Evolutionary conservation across 306 rosid species (phyloP).

Genomic region (Rosa multiflora): DNA sequence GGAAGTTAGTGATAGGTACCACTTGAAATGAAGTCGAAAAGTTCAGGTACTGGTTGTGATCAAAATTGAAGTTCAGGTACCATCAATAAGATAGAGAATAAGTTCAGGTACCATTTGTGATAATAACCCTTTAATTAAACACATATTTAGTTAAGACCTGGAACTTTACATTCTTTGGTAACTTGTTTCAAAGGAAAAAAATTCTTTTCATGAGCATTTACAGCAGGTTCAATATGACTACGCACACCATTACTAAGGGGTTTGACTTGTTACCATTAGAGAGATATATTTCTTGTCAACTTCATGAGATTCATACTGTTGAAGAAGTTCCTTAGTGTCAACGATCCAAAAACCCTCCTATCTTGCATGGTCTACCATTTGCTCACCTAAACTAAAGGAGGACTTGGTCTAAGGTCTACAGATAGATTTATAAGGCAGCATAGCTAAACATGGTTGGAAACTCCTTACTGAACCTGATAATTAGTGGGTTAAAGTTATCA

Average conservation of each 20-base stretch:
- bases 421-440: background rate
- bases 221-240: background rate
- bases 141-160: background rate
- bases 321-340: background rate
- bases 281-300: background rate
- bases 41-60: too few relatives aligned
- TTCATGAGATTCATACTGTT: background rate
- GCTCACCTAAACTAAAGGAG: background rate
- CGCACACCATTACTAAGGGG: background rate
- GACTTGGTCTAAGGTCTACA: background rate
- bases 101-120: too few relatives aligned
- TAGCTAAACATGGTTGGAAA: background rate
- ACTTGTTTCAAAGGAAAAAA: background rate
- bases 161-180: background rate
- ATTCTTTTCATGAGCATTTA: background rate
- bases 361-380: background rate
- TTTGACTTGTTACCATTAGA: background rate
- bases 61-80: too few relatives aligned
- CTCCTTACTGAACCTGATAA: background rate
- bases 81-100: too few relatives aligned
- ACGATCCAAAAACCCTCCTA: background rate
- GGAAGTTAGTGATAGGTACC: too few relatives aligned
- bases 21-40: too few relatives aligned
- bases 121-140: background rate
- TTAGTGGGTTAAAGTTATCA: background rate